These are phyloP conservation scores for Annulohypoxylon truncatum DNA, from an alignment of 2,329 filamentous ascomycete species.

Conservation along the genomic window DNA sequence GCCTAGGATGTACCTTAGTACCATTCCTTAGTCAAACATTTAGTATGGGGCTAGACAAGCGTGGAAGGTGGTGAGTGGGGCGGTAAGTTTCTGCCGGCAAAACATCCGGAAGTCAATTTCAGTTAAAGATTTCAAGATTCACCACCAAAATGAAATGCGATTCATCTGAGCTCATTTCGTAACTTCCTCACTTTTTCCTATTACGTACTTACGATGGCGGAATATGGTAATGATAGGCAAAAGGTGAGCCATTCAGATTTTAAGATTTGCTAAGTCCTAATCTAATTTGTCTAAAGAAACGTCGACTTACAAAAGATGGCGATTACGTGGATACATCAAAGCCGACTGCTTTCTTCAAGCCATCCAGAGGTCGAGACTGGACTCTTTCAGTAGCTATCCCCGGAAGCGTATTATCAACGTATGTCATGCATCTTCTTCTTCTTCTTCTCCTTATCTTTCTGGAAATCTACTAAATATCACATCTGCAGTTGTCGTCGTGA, in stretches of 20 bases:
- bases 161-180: neutral
- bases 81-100: conserved; percentile 46
- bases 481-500: conserved; percentile 72
- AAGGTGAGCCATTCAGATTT: conserved; percentile 39
- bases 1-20: conserved; percentile 16
- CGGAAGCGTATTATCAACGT: conserved; percentile 82
- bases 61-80: conserved; percentile 38
- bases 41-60: neutral
- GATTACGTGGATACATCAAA: conserved; percentile 67
- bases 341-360: conserved; percentile 75
- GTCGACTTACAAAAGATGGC: conserved; percentile 60
- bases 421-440: too few relatives aligned
- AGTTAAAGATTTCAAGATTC: conserved; percentile 23
- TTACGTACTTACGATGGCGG: conserved; percentile 38
- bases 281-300: conserved; percentile 56
- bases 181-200: neutral
- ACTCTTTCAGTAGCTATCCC: conserved; percentile 83
- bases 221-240: conserved; percentile 46
- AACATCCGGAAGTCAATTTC: conserved; percentile 32
- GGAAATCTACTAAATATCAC: conserved; percentile 20
- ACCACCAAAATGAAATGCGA: conserved; percentile 12
- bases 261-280: neutral
- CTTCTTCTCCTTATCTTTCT: too few relatives aligned
- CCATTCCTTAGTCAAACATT: neutral
- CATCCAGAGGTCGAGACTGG: conserved; percentile 72